phyloP scores from a whole-genome alignment of 2,329 filamentous ascomycete genomes.

The Fusarium napiforme region DNA sequence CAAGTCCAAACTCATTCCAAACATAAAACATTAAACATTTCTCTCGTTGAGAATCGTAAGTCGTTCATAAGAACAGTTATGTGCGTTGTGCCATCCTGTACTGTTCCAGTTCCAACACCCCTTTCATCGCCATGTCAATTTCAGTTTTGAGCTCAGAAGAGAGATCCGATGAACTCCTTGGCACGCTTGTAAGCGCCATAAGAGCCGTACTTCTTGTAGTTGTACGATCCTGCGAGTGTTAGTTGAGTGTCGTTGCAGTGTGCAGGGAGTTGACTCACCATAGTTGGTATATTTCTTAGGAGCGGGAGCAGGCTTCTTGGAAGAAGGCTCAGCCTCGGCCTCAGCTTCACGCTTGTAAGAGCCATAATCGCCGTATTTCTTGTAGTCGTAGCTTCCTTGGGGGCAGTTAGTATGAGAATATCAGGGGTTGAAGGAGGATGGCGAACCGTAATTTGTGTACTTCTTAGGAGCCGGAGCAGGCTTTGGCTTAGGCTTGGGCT shows the following conservation, averaged over 20 bases:
- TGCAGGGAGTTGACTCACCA: too few species aligned
- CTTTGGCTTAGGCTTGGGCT: conserved; percentile 6
- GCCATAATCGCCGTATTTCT: conserved; percentile 6
- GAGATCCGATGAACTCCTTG: conserved; percentile 19
- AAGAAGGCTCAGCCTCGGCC: too few species aligned
- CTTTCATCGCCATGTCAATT: neutral
- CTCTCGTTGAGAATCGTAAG: conserved; percentile 35
- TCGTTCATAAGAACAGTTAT: conserved; percentile 32
- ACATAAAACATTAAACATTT: conserved; percentile 1
- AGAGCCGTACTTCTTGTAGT: conserved; percentile 23
- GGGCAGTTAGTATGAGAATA: neutral
- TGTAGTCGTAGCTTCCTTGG: conserved; percentile 21
- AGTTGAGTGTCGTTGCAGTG: too few species aligned
- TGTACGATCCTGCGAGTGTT: too few species aligned
- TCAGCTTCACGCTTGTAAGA: neutral
- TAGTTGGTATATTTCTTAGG: too few species aligned
- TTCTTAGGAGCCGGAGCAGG: conserved; percentile 2
- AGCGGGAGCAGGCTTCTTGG: too few species aligned
- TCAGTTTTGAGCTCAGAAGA: conserved; percentile 13
- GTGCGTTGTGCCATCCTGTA: conserved; percentile 13
- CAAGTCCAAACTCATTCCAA: neutral
- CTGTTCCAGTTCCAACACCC: neutral
- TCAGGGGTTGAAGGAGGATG: rapidly evolving
- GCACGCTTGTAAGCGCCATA: neutral
- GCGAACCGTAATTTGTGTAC: conserved; percentile 16